Percentiles rank a stretch among this genome's conserved stretches.
Evolutionary conservation across 2,329 filamentous ascomycete genomes (phyloP).

Genomic region (Alternaria incomplexa): DNA sequence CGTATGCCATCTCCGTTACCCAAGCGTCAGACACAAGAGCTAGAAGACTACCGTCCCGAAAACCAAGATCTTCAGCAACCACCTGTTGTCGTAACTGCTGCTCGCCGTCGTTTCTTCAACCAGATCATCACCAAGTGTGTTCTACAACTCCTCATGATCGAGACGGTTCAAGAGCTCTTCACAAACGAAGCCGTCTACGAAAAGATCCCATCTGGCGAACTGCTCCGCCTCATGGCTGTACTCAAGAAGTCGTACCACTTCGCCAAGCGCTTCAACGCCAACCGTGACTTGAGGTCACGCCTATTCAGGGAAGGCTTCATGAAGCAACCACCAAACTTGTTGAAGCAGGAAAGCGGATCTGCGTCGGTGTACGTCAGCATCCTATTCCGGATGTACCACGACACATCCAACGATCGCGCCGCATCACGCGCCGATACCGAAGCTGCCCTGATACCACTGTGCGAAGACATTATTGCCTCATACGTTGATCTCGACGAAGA

Average conservation of each 20-base stretch:
- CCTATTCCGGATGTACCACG: slow-evolving; percentile 95
- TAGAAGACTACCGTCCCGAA: slow-evolving; percentile 88
- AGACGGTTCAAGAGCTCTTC: slow-evolving; percentile 98
- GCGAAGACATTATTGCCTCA: slow-evolving; percentile 87
- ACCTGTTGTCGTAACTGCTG: slow-evolving; percentile 88
- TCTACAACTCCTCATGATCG: slow-evolving; percentile 97
- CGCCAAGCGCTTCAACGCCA: slow-evolving; percentile 95
- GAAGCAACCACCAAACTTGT: slow-evolving; percentile 96
- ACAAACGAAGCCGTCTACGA: slow-evolving; percentile 95
- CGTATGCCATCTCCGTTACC: slow-evolving; percentile 42
- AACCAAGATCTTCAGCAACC: slow-evolving; percentile 74
- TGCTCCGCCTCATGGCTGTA: slow-evolving; percentile 89
- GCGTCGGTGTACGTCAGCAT: slow-evolving; percentile 96
- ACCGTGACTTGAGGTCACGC: slow-evolving; percentile 92
- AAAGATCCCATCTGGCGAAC: slow-evolving; percentile 87
- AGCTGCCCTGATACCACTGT: slow-evolving; percentile 89
- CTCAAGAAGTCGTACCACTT: slow-evolving; percentile 97
- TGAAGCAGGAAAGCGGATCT: slow-evolving; percentile 94
- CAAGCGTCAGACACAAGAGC: slow-evolving; percentile 51
- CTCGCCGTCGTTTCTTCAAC: slow-evolving; percentile 95
- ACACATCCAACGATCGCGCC: slow-evolving; percentile 81
- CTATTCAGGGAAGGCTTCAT: slow-evolving; percentile 99
- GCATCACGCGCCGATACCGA: slow-evolving; percentile 84
- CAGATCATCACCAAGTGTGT: slow-evolving; percentile 99
- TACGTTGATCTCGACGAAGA: slow-evolving; percentile 92